Base-by-base conservation (phyloP, 495 filamentous ascomycete species). In the Podospora sp. region DNA sequence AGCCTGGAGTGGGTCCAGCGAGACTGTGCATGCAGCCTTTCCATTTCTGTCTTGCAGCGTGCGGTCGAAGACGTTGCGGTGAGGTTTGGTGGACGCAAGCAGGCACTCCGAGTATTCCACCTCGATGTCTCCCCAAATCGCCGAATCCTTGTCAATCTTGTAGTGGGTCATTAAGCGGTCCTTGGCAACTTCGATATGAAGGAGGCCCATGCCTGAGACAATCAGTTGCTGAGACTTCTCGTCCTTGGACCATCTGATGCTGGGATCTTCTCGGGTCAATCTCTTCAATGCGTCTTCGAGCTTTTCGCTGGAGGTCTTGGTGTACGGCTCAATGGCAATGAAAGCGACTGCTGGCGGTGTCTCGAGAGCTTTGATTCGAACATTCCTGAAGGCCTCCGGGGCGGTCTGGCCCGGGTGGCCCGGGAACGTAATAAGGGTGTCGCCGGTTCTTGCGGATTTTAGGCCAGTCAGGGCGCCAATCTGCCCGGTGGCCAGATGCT, bases 291-390 rank as follows among this genome's bases (percentile, higher is more conserved):
- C 87, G n/a, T 90, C 89, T 63, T 89, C 85, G 18, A 97, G 84
- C 40, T 85, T 85, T 70, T 93, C 96, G 68, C 91, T 88, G 67
- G 93, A 91, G 8, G 86, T 85, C 9, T 91, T 80, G 59, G 90
- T 92, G 64, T 91, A 86, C 0, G 96, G 92, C 67, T 97, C 96
- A 20, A 98, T 87, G 69, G 92, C 90, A 33, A 94, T 91, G 76
- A 98, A 98, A 79, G 97, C 97, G 0, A 99, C 94, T 0, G 95
- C 93, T 0, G 96, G 94, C 6, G 96, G 95, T 0, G 96, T 91
- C 63, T 91, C 85, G 59, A 96, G 95, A 1, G 96, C 91, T 63
- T 92, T 90, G 50, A 98, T 86, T 71, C 96, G 93, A 16, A 99
- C 80, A 24, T 83, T 87, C 61, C 88, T 85, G 40, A 94, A 78